A percentile compares a stretch with the other conserved stretches of the same genome.
These are phyloP conservation scores for Leccinum uliginosum DNA, from an alignment of 768 basidiomycete genomes.

Conservation along the genomic window DNA sequence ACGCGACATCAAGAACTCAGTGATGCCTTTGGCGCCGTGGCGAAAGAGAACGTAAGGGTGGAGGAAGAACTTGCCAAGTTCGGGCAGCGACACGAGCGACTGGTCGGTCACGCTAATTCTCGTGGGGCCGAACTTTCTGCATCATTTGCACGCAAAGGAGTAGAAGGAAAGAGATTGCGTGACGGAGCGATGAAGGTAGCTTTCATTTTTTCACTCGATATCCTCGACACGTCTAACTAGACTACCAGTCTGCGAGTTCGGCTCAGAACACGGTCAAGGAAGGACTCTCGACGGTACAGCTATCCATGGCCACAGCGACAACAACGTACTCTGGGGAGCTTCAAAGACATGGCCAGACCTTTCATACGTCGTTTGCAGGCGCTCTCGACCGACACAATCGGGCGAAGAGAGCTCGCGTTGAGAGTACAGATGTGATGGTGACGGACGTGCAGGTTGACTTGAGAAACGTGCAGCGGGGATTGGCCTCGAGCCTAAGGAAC, in stretches of 20 bases:
- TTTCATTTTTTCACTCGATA: background rate
- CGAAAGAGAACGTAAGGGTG: constrained; percentile 51
- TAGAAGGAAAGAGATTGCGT: constrained; percentile 49
- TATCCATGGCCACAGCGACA: constrained; percentile 42
- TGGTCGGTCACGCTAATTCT: constrained; percentile 38
- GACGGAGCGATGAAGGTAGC: constrained; percentile 60
- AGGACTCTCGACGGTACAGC: constrained; percentile 43
- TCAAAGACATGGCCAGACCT: constrained; percentile 42
- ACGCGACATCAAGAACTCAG: constrained; percentile 64
- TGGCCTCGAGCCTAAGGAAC: constrained; percentile 48
- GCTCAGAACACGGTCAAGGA: constrained; percentile 39
- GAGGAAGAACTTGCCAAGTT: constrained; percentile 49
- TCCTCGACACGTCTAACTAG: constrained; percentile 10
- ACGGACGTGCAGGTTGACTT: constrained; percentile 51
- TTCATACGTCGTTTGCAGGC: constrained; percentile 43
- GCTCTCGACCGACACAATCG: constrained; percentile 59
- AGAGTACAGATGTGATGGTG: constrained; percentile 48
- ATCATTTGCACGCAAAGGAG: constrained; percentile 41
- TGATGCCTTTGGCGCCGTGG: constrained; percentile 50
- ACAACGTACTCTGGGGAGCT: constrained; percentile 49
- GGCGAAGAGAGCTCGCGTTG: constrained; percentile 65
- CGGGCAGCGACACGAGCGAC: constrained; percentile 43
- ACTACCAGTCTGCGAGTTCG: constrained; percentile 38
- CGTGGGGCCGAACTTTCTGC: constrained; percentile 40
- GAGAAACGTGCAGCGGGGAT: constrained; percentile 44